Evolutionary conservation across 2,329 filamentous ascomycete genomes (phyloP).

Genomic region (Zymoseptoria passerinii): DNA sequence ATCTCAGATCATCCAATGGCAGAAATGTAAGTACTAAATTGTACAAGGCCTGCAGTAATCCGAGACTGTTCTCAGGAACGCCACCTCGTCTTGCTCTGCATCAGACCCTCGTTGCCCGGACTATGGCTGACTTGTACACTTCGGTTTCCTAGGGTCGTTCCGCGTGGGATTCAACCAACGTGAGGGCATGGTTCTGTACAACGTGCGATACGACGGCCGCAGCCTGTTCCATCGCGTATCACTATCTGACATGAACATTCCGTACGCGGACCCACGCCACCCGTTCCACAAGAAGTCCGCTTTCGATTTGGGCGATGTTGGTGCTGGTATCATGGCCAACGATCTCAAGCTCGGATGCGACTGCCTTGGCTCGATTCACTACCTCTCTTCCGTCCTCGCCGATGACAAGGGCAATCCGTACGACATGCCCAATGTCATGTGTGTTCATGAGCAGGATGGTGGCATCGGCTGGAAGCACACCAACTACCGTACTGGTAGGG

Average conservation of each 20-base stretch:
- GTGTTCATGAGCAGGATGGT: conserved; percentile 62
- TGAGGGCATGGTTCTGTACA: conserved; percentile 60
- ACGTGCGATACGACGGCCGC: conserved; percentile 47
- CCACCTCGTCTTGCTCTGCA: too few relatives aligned
- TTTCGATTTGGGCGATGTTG: conserved; percentile 60
- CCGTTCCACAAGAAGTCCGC: conserved; percentile 63
- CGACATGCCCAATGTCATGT: conserved; percentile 58
- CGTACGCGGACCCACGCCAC: conserved; percentile 55
- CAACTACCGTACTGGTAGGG: conserved; percentile 58
- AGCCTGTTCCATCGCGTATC: conserved; percentile 59
- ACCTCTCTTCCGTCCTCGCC: conserved; percentile 49
- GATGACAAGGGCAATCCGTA: conserved; percentile 35
- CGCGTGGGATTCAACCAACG: conserved; percentile 54
- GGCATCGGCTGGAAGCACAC: conserved; percentile 66
- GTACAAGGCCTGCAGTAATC: too few relatives aligned
- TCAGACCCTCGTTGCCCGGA: too few relatives aligned
- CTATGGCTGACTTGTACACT: too few relatives aligned
- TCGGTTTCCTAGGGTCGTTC: too few relatives aligned
- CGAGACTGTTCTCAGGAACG: too few relatives aligned
- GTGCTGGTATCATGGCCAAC: conserved; percentile 60
- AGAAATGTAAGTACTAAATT: conserved; percentile 43
- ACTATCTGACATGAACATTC: conserved; percentile 59
- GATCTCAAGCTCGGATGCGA: conserved; percentile 63
- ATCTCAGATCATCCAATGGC: conserved; percentile 50
- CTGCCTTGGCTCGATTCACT: conserved; percentile 62